phyloP scores from a whole-genome alignment of 495 filamentous ascomycete species.

The Penicillium cataractarum region DNA sequence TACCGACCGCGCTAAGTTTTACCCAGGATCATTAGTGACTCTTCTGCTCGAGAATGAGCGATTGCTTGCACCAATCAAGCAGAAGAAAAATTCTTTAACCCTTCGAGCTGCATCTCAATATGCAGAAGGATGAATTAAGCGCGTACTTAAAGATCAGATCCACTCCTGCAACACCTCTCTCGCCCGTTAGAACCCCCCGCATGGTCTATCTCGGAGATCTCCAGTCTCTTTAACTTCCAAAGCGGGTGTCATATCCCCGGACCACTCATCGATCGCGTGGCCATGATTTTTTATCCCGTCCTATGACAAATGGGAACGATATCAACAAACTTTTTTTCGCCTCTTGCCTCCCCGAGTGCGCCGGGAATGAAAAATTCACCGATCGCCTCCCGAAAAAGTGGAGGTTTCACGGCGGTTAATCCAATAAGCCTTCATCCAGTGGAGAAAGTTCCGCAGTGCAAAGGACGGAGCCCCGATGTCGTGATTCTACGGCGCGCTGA shows the following conservation, averaged over 20 bases:
- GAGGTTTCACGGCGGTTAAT: constrained; percentile 6
- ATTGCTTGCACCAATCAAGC: neutral
- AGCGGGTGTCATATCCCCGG: neutral
- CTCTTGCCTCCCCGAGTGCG: constrained; percentile 3
- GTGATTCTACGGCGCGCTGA: constrained; percentile 22
- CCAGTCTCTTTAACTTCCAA: neutral
- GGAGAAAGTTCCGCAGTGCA: constrained; percentile 17
- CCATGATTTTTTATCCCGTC: neutral
- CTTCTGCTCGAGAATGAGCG: neutral
- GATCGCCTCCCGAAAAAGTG: constrained; percentile 21
- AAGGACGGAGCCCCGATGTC: constrained; percentile 24
- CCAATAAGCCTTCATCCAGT: constrained; percentile 24
- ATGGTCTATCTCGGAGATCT: neutral
- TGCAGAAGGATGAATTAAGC: neutral
- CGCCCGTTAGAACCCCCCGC: neutral
- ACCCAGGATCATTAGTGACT: neutral
- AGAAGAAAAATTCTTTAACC: neutral
- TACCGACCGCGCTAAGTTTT: neutral
- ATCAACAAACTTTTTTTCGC: neutral
- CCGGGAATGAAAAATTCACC: constrained; percentile 9
- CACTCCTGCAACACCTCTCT: neutral
- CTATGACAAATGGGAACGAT: constrained; percentile 7
- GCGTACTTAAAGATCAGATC: neutral
- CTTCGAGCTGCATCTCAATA: neutral
- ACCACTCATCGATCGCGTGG: neutral